Evolutionary conservation across 2,329 filamentous ascomycete species (phyloP).

Genomic region (Fusarium succisae): DNA sequence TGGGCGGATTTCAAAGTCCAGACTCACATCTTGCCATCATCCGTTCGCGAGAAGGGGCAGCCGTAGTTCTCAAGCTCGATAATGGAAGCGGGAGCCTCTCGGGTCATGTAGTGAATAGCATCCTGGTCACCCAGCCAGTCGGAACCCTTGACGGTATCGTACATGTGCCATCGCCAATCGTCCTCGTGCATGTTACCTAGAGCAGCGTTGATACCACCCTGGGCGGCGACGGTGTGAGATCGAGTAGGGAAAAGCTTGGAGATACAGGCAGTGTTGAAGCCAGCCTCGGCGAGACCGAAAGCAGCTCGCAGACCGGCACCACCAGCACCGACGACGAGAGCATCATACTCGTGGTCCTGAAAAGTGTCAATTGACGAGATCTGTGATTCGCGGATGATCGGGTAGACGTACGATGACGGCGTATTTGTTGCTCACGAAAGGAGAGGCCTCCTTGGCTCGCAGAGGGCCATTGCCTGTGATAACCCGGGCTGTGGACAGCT

Average conservation of each 20-base stretch:
- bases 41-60: constrained; percentile 95
- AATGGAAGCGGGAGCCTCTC: constrained; percentile 89
- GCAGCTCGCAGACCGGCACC: constrained; percentile 84
- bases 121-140: constrained; percentile 98
- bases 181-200: constrained; percentile 97
- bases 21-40: constrained; percentile 90
- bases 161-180: constrained; percentile 99
- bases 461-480: constrained; percentile 81
- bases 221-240: constrained; percentile 83
- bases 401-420: constrained; percentile 81
- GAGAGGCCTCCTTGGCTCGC: constrained; percentile 91
- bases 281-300: constrained; percentile 86
- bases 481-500: constrained; percentile 71
- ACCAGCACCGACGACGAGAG: constrained; percentile 88
- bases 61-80: constrained; percentile 98
- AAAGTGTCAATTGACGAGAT: constrained; percentile 38
- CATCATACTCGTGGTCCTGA: constrained; percentile 98
- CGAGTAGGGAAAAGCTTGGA: constrained; percentile 87
- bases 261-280: constrained; percentile 90
- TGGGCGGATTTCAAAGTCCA: not conserved
- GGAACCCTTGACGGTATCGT: constrained; percentile 97
- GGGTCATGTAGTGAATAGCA: constrained; percentile 98
- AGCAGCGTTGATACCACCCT: constrained; percentile 88
- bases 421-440: constrained; percentile 89
- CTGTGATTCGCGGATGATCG: not conserved